A percentile compares a stretch with the other conserved stretches of the same genome.
Evolutionary conservation across 2,329 filamentous ascomycete species (phyloP).

Genomic region (Botrytis sinoallii): DNA sequence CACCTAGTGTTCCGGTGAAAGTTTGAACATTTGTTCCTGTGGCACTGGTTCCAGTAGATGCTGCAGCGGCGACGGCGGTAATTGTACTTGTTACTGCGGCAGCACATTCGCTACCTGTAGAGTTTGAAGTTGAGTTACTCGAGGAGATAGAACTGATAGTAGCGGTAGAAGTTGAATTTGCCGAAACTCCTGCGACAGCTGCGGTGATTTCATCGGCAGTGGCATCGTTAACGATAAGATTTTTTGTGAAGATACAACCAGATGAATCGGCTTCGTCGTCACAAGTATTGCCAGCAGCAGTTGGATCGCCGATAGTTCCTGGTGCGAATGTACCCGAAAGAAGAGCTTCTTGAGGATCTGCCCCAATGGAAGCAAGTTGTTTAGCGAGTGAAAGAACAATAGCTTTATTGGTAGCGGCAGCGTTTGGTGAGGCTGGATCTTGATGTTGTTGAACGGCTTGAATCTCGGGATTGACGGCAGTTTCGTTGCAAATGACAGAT

Average conservation of each 20-base stretch:
- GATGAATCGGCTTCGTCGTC: slow-evolving; percentile 46
- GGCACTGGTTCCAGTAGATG: slow-evolving; percentile 17
- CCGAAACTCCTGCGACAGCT: slow-evolving; percentile 42
- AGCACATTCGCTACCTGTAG: background rate
- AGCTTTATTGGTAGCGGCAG: slow-evolving; percentile 57
- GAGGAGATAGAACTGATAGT: slow-evolving; percentile 19
- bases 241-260: slow-evolving; percentile 54
- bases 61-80: background rate
- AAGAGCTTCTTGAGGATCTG: slow-evolving; percentile 59
- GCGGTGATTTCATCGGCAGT: slow-evolving; percentile 50
- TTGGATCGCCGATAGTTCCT: slow-evolving; percentile 47
- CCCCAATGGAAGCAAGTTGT: slow-evolving; percentile 59
- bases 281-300: slow-evolving; percentile 50
- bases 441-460: slow-evolving; percentile 62
- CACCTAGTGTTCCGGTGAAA: slow-evolving; percentile 49
- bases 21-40: slow-evolving; percentile 40
- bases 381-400: slow-evolving; percentile 57
- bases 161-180: slow-evolving; percentile 24
- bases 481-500: slow-evolving; percentile 55
- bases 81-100: slow-evolving; percentile 14
- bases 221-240: slow-evolving; percentile 53
- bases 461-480: slow-evolving; percentile 64
- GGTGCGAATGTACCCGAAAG: slow-evolving; percentile 60
- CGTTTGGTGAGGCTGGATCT: slow-evolving; percentile 59
- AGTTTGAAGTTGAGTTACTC: background rate